Evolutionary conservation across 441 rosid species (phyloP).

Genomic region (Breynia disticha): DNA sequence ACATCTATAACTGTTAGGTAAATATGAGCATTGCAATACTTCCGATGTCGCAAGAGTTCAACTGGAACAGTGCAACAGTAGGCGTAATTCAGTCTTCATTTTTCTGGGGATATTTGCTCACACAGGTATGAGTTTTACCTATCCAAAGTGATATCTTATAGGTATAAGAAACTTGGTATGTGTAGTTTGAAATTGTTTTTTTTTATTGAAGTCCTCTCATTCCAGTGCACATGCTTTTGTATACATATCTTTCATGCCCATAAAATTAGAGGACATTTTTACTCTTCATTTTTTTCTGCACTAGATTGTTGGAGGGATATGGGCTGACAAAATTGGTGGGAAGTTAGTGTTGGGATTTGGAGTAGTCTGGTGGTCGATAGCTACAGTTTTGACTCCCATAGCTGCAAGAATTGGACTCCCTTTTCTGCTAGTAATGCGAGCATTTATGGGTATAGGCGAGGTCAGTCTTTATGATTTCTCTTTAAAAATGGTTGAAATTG

Average conservation of each 20-base stretch:
- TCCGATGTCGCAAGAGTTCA: conserved; percentile 92
- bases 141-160: conserved; percentile 1
- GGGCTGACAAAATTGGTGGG: conserved; percentile 92
- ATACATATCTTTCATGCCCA: neutral
- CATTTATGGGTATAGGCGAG: conserved; percentile 94
- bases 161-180: conserved; percentile 1
- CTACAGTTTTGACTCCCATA: conserved; percentile 69
- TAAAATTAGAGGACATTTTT: neutral
- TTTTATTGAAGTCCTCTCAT: neutral
- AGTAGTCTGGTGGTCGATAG: conserved; percentile 88
- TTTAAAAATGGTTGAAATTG: no score
- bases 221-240: neutral
- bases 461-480: no score
- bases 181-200: neutral
- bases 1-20: conserved; percentile 40
- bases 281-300: conserved; percentile 16
- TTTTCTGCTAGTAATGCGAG: conserved; percentile 68
- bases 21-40: conserved; percentile 99
- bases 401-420: conserved; percentile 88
- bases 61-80: conserved; percentile 94
- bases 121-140: conserved; percentile 71
- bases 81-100: conserved; percentile 97
- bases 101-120: conserved; percentile 97
- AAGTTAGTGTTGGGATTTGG: conserved; percentile 78
- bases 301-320: conserved; percentile 89